Evolutionary conservation across 2,329 filamentous ascomycete genomes (phyloP), one percentile per base, ranked within the genome.

Genomic region (Sporothrix protearum): DNA sequence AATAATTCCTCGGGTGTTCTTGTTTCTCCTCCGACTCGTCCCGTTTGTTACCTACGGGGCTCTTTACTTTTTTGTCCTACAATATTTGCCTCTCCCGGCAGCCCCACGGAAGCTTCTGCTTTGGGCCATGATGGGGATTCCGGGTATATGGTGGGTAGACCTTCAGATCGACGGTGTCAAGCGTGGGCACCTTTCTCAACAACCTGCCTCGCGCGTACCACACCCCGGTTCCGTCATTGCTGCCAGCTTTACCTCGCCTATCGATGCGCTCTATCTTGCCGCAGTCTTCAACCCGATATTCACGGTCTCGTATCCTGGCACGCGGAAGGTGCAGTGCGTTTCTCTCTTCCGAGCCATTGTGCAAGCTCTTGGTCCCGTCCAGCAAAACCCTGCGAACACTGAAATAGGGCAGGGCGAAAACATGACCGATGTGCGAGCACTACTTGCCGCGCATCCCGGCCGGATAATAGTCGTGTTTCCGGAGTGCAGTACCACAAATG

Each of bases 101-200:
- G 80, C 85, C 72, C 78, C 89, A 57, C 93, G 93, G 78, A 98
- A 98, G 82, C 88, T 92, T 14, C 88, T 93, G 66, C 83, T 98
- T 69, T 98, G 96, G 95, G 87, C 89, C 73, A 87, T 98, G 75
- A 87, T 99, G 76, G 91, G 89, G 49, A 91, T 97, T 72, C 93
- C 94, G 0, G 95, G 96, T 36, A 92, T 99, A 72, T 98, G 94
- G 94, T 98, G 95, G 95, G 91, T 97, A 71, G 96, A 99, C 81
- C 84, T 99, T n/a, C 95, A 97, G 80, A 93, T 99, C 75, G 96
- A 99, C 80, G 95, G 95, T 72, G 96, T 99, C 70, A 94, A 93
- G 82, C 92, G 94, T 82, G 96, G 96, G 82, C 94, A 91, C 33
- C 85, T 97, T 42, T 90, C 91, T 63, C 90, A 91, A 77, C 90